Evolutionary conservation across 305 asterid species (phyloP).

Genomic region (Ajuga reptans): DNA sequence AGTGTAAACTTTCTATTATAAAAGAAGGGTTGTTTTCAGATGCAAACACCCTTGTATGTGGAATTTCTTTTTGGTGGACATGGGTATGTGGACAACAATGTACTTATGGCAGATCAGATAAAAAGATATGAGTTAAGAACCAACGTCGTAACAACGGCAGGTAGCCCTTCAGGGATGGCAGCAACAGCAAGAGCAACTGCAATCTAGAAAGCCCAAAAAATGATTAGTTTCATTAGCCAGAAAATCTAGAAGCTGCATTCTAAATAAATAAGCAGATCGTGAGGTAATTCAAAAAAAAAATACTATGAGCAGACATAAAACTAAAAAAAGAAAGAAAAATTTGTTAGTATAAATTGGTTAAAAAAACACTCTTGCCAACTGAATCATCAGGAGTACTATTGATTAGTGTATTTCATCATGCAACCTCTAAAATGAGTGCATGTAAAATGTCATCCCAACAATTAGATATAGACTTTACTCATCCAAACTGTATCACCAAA

Average conservation of each 20-base stretch:
- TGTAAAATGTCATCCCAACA: conserved; percentile 2
- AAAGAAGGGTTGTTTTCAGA: conserved; percentile 7
- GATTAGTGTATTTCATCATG: neutral
- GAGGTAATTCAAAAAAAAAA: neutral
- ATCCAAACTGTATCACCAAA: neutral
- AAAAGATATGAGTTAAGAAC: conserved; percentile 31
- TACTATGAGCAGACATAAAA: neutral
- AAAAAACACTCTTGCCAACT: neutral
- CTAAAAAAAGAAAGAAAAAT: neutral
- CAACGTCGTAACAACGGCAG: conserved; percentile 98
- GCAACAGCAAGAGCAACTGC: conserved; percentile 99
- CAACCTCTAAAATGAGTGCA: neutral
- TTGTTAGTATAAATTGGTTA: neutral
- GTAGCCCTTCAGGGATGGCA: conserved; percentile 99
- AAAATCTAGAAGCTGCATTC: conserved; percentile 11
- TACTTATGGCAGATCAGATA: conserved; percentile 16
- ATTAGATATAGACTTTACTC: neutral
- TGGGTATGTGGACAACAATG: neutral
- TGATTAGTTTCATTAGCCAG: conserved; percentile 18
- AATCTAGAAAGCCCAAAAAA: conserved; percentile 47
- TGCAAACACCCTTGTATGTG: conserved; percentile 4
- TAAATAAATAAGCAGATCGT: conserved; percentile 12
- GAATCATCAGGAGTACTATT: conserved; percentile 15
- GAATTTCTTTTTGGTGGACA: neutral
- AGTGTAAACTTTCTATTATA: neutral